Evolutionary conservation across 2,329 filamentous ascomycete genomes (phyloP).

Genomic region (Exophiala viscosa): DNA sequence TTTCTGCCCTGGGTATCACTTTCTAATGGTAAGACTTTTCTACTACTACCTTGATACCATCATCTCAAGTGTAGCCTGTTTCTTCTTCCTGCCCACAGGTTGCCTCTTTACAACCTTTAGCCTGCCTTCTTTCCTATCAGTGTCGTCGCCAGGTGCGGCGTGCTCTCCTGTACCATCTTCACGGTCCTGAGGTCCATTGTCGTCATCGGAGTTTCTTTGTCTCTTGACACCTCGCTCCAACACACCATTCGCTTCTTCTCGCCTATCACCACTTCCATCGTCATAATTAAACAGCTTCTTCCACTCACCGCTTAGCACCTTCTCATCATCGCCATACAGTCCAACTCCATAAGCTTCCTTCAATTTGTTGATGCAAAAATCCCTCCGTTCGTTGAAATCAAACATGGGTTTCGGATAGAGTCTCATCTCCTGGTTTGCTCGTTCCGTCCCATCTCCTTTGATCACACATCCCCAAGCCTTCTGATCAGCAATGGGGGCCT

Average conservation of each 20-base stretch:
- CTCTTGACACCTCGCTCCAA: conserved; percentile 14
- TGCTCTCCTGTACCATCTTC: conserved; percentile 13
- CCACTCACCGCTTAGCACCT: conserved; percentile 60
- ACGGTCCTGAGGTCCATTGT: not conserved
- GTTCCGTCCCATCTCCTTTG: conserved; percentile 50
- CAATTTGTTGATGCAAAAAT: conserved; percentile 63
- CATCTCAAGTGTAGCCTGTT: conserved; percentile 14
- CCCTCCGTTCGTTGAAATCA: conserved; percentile 63
- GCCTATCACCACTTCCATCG: conserved; percentile 37
- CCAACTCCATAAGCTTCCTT: conserved; percentile 66
- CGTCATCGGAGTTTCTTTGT: not conserved
- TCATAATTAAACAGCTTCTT: conserved; percentile 46
- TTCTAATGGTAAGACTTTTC: not conserved
- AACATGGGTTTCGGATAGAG: conserved; percentile 73
- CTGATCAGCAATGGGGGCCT: conserved; percentile 64
- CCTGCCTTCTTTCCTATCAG: not conserved
- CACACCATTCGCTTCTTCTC: conserved; percentile 19
- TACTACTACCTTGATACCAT: conserved; percentile 12
- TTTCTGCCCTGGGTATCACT: no score
- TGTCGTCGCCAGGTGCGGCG: conserved; percentile 8
- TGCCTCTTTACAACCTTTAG: conserved; percentile 8
- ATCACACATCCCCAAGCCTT: conserved; percentile 64
- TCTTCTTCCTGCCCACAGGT: conserved; percentile 3
- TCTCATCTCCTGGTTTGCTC: conserved; percentile 27
- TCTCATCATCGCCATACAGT: conserved; percentile 60